Evolutionary conservation across 2,329 filamentous ascomycete species (phyloP), one percentile per base, ranked within the genome.

Genomic region (Cercospora citrullina): DNA sequence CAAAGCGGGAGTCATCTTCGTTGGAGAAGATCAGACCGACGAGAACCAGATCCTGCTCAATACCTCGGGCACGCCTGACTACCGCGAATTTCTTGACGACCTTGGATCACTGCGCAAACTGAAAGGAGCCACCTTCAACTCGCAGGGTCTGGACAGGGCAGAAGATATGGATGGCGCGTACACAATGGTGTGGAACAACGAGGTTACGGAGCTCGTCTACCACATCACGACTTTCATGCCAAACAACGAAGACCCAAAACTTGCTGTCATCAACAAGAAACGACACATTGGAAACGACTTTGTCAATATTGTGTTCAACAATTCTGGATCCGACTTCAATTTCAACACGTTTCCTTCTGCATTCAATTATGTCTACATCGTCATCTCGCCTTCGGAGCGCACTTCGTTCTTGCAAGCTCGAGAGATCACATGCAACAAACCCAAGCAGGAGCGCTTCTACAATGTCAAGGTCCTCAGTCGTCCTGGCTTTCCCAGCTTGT

Each of bases 141-240:
- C 94, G 0, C 94, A 97, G 75, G 95, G 95, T 3, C 83, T 99
- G 28, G 94, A 98, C 78, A 88, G 89, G 31, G 85, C 88, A 69
- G 87, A 89, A 72, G 90, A 94, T 75, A 85, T 85, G 1, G 95
- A 99, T 78, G 95, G 95, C 33, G 87, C 94, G 75, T 93, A 91
- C 78, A 93, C 94, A 0, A 94, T 94, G 77, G 94, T 92, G 75
- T 99, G 95, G 94, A 91, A 94, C 69, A 95, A 98, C 78, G 87
- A 94, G 53, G 93, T 97, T 66, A 95, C 94, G 5, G 95, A 98
- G 78, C 91, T 99, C 55, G 90, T 98, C 31, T 99, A 96, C 80
- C 95, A 98, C 77, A 90, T 98, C 64, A 93, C 92, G 5, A 99
- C 94, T 4, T 93, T 98, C 85, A 99, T 99, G 95, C 95, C 95